Conservation (phyloP, 208 protist genomes). For the Kentomonas sorsogonicus region DNA sequence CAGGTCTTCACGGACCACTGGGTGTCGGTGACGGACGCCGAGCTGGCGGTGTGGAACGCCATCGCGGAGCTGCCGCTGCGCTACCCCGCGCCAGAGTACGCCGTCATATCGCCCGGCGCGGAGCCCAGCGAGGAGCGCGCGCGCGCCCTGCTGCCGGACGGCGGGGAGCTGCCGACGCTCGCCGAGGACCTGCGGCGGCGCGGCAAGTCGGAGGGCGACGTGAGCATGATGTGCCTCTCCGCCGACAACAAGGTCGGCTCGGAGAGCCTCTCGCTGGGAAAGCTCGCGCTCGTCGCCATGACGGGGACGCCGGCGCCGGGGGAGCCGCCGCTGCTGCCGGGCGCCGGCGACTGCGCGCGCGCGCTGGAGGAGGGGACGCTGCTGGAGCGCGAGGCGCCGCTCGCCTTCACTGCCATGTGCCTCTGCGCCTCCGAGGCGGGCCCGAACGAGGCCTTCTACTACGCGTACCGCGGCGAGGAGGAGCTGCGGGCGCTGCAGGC, state of each 20-base stretch:
- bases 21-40: slow-evolving; percentile 50
- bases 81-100: too few relatives aligned
- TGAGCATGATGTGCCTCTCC: slow-evolving; percentile 71
- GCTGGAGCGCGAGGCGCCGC: slow-evolving; percentile 27
- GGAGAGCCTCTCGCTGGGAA: slow-evolving; percentile 59
- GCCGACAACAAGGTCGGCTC: slow-evolving; percentile 63
- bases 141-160: slow-evolving; percentile 22
- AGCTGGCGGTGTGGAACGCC: slow-evolving; percentile 61
- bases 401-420: slow-evolving; percentile 61
- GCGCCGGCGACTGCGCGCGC: slow-evolving; percentile 19
- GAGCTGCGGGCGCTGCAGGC: slow-evolving; percentile 16
- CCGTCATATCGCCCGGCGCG: too few relatives aligned
- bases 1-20: slow-evolving; percentile 50
- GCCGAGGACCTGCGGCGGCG: slow-evolving; percentile 25
- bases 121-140: slow-evolving; percentile 22
- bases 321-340: slow-evolving; percentile 36
- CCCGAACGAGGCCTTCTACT: slow-evolving; percentile 56
- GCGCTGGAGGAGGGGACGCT: slow-evolving; percentile 40
- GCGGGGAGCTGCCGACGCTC: slow-evolving; percentile 38
- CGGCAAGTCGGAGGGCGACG: slow-evolving; percentile 29
- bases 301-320: too few relatives aligned
- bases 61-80: slow-evolving; percentile 45
- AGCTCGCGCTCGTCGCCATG: slow-evolving; percentile 64
- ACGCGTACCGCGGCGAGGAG: slow-evolving; percentile 20
- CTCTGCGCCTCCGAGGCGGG: slow-evolving; percentile 53